These are phyloP conservation scores for Rubroshorea leprosula DNA, from an alignment of 345 rosid species.

Conservation along the genomic window DNA sequence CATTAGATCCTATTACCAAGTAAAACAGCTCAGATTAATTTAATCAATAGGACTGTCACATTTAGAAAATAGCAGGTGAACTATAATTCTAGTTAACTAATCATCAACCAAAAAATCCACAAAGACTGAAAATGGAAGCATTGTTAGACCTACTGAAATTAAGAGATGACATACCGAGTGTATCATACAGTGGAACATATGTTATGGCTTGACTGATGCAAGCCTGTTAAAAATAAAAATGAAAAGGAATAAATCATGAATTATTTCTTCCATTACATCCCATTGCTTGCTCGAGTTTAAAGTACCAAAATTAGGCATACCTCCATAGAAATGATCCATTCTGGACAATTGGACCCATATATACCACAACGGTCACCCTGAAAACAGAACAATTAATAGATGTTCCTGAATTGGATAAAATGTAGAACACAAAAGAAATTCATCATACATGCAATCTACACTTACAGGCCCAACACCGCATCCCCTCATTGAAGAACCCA, in stretches of 20 bases:
- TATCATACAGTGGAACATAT: slow-evolving; percentile 80
- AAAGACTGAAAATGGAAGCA: too few relatives aligned
- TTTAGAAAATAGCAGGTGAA: too few relatives aligned
- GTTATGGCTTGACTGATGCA: slow-evolving; percentile 72
- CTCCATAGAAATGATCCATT: slow-evolving; percentile 92
- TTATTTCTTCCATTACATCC: not conserved
- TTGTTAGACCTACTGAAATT: too few relatives aligned
- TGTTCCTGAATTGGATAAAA: not conserved
- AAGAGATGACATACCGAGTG: slow-evolving; percentile 46
- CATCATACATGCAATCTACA: not conserved
- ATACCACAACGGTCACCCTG: slow-evolving; percentile 92
- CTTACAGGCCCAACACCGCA: slow-evolving; percentile 68
- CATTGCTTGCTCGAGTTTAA: not conserved
- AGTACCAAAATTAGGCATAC: slow-evolving; percentile 22
- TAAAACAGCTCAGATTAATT: not conserved
- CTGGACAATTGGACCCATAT: slow-evolving; percentile 79
- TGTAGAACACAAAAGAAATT: not conserved
- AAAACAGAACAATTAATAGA: not conserved
- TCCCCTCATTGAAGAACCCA: slow-evolving; percentile 75
- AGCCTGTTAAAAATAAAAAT: slow-evolving; percentile 54
- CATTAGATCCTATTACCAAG: slow-evolving; percentile 54
- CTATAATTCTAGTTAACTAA: too few relatives aligned
- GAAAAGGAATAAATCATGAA: too few relatives aligned
- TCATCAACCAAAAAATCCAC: too few relatives aligned
- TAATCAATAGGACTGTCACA: not conserved